Evolutionary conservation across 805 yeast species (phyloP).

Genomic region (Saccharomycopsis fibuligera): DNA sequence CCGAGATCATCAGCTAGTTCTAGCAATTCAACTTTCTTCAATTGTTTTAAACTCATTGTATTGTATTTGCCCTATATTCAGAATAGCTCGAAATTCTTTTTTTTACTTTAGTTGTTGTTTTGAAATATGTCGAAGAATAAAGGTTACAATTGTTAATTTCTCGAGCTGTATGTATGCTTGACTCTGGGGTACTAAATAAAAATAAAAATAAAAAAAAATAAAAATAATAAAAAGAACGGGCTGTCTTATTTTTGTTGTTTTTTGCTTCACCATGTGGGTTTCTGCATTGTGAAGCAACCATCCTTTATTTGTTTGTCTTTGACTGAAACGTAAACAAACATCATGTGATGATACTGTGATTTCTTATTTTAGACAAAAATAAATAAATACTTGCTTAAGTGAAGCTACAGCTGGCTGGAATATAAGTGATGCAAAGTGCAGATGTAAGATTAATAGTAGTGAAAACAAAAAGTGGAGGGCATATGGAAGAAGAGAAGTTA

Average conservation of each 20-base stretch:
- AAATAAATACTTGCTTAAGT: too few species aligned
- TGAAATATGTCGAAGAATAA: neutral
- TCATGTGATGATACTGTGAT: neutral
- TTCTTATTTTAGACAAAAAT: too few species aligned
- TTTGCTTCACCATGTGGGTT: too few species aligned
- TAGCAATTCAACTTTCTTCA: constrained; percentile 34
- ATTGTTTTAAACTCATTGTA: constrained; percentile 29
- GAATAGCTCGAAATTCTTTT: neutral
- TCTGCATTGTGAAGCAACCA: too few species aligned
- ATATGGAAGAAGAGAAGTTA: too few species aligned
- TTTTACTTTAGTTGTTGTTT: neutral
- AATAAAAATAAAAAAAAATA: constrained; percentile 1
- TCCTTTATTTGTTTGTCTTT: neutral
- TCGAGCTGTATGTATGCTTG: neutral
- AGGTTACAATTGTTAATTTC: too few species aligned
- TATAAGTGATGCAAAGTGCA: too few species aligned
- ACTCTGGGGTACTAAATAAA: neutral
- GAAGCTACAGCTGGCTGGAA: too few species aligned
- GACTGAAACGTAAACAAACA: constrained; percentile 1
- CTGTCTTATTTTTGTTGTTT: neutral
- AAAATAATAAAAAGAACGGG: neutral
- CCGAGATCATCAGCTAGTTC: constrained; percentile 32
- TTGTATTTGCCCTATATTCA: neutral
- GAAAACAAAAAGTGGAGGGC: too few species aligned
- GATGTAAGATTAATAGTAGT: too few species aligned